Evolutionary conservation across 331 rosid genomes (phyloP).

Genomic region (Ulmus americana): DNA sequence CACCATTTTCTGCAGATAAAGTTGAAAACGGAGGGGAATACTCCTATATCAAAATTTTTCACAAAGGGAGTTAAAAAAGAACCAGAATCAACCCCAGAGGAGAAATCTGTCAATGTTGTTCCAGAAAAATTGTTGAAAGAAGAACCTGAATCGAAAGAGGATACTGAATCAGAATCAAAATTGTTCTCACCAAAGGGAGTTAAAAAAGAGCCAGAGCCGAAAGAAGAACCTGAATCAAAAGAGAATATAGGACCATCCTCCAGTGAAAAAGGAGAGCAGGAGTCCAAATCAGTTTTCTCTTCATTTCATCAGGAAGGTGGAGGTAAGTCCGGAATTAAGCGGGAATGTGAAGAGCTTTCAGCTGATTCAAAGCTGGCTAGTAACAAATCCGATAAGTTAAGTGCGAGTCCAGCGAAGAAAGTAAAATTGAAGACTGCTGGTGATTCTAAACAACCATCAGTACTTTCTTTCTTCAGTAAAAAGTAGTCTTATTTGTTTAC

Average conservation of each 20-base stretch:
- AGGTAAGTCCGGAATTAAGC: constrained; percentile 38
- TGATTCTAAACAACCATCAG: constrained; percentile 55
- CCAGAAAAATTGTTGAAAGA: constrained; percentile 19
- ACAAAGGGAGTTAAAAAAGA: constrained; percentile 39
- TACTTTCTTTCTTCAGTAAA: constrained; percentile 62
- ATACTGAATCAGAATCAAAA: constrained; percentile 23
- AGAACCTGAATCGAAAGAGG: constrained; percentile 29
- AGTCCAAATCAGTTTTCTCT: constrained; percentile 21
- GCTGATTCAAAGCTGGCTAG: constrained; percentile 31
- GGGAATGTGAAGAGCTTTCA: constrained; percentile 40
- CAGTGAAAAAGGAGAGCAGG: constrained; percentile 21
- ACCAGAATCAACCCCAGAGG: constrained; percentile 30
- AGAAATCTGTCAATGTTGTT: constrained; percentile 32
- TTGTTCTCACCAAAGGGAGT: constrained; percentile 47
- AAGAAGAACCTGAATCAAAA: constrained; percentile 32
- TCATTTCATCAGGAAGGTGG: constrained; percentile 23
- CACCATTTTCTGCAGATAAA: constrained; percentile 49
- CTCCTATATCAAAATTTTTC: constrained; percentile 60
- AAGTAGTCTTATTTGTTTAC: constrained; percentile 24
- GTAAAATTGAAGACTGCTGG: constrained; percentile 35
- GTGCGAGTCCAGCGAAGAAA: constrained; percentile 47
- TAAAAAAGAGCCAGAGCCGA: constrained; percentile 33
- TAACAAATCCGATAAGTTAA: constrained; percentile 22
- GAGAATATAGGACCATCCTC: constrained; percentile 5
- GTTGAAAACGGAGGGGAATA: constrained; percentile 45